Evolutionary conservation across 805 yeast species (phyloP).

Genomic region (Scheffersomyces spartinae): DNA sequence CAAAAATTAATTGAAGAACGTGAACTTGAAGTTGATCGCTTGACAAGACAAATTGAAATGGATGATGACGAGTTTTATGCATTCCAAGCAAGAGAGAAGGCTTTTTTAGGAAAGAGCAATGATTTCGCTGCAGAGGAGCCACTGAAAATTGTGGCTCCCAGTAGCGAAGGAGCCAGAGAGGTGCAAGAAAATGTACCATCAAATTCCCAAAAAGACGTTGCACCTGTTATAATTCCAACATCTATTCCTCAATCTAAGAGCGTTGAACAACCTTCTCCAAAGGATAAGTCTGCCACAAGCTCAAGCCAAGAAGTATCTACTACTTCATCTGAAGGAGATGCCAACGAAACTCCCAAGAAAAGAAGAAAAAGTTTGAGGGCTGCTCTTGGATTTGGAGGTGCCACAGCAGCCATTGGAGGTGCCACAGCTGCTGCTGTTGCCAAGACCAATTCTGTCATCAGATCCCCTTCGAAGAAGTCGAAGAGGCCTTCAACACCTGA

Average conservation of each 20-base stretch:
- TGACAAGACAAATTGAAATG: constrained; percentile 20
- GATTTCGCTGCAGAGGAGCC: constrained; percentile 16
- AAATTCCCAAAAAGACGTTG: too few relatives aligned
- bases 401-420: too few relatives aligned
- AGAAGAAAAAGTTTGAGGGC: too few relatives aligned
- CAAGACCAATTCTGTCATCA: constrained; percentile 1
- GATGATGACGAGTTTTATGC: constrained; percentile 17
- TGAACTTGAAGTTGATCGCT: constrained; percentile 19
- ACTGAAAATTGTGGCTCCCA: too few relatives aligned
- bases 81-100: constrained; percentile 7
- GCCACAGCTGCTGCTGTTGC: constrained; percentile 5
- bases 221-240: too few relatives aligned
- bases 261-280: too few relatives aligned
- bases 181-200: constrained; percentile 14
- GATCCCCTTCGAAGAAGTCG: constrained; percentile 1
- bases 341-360: too few relatives aligned
- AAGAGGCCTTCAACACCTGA: constrained; percentile 1
- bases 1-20: constrained; percentile 19
- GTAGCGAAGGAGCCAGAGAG: constrained; percentile 11
- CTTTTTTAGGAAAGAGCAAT: constrained; percentile 19
- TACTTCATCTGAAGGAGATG: too few relatives aligned
- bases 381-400: too few relatives aligned
- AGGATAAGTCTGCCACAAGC: too few relatives aligned
- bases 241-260: too few relatives aligned
- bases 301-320: too few relatives aligned